Base-by-base conservation (phyloP, 495 filamentous ascomycete genomes). In the Xylaria intraflava region DNA sequence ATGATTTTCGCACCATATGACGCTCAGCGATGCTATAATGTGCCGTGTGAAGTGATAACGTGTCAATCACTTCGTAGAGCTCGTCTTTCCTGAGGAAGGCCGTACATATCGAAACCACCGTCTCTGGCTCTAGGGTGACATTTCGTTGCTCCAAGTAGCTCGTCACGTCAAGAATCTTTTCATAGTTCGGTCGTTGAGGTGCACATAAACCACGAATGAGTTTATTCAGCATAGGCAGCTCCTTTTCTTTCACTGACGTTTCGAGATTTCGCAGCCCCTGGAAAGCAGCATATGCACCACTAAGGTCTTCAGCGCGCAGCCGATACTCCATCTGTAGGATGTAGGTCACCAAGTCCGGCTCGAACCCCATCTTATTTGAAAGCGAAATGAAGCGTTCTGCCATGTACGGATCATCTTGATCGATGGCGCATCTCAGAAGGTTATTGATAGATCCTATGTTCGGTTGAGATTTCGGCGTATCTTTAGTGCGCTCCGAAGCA, bases 281-380 rank as follows among this genome's bases (percentile, higher is more conserved):
- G 56, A 89, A 87, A 24, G 81, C 77, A 2, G 72, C 70, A 14
- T 81, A 74, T 11, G 88, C 84, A 19, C 83, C 83, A 38, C 79
- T 72, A 9, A 92, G 65, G 65, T 96, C 85, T 1, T 78, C 72
- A 12, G 83, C 82, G 46, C 81, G 78, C 4, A 94, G 74, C 6
- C 80, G 80, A 53, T 92, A 89, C 48, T 86, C 78, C 42, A 96
- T 75, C 64, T 89, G 84, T 19, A 95, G 69, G 27, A 89, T 70
- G 54, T 80, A 82, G 0, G 90, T 93, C 51, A 74, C 68, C 4
- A 75, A 72, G 64, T 90, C 74, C 0, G 85, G 81, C 36, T 72
- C 52, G 17, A 95, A 80, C 4, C 73, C 77, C 60, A 83, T 77
- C 57, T 84, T 81, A 7, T 74, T 48, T 2, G 80, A 82, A 16